Evolutionary conservation across 177 flowering plant species (phyloP), one percentile per base, ranked within the genome.

Genomic region (Tripterygium wilfordii): DNA sequence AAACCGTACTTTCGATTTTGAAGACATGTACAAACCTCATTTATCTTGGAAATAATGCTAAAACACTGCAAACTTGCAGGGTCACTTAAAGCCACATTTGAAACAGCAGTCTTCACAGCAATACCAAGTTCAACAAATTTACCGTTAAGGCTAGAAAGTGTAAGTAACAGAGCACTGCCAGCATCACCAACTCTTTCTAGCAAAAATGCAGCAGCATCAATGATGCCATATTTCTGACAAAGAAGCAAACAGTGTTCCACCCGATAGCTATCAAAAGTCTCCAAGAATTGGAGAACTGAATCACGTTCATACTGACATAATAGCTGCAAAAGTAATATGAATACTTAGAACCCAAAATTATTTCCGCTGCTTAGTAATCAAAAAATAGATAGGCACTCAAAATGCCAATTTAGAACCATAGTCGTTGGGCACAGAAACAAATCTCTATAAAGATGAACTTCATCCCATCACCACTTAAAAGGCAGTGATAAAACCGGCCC

Each of bases 121-220:
- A 53, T 23, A 50, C 64, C 83, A 57, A 92, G 94, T 58, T 53
- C 45, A 16, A 24, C 32, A 40, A 92, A 78, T 57, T 84, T 84
- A 39, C 79, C 76, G 60, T 61, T 55, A 27, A 92, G 80, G 26
- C 68, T 67, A 58, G 96, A 77, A 54, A 92, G 79, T 43, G 73
- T 76, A 30, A 89, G 86, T 40, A 58, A 63, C 49, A 89, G 88
- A 62, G 99, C 96, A 75, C 78, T 86, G 29, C 88, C 95, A 49
- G 83, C 95, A 71, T 92, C 95, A 53, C 97, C 99, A 65, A 83
- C 97, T 69, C 96, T 76, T 73, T 92, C 99, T 29, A 86, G 58
- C 50, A 92, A 83, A 54, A 89, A 92, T 17, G 96, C 95, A 61
- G 95, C 84, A 37, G 97, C 99, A 69, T 92, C 97, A 23, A 71